Percentiles rank a stretch among this genome's conserved stretches.
Evolutionary conservation across 164 flowering plant species (phyloP).

Genomic region (Sextonia rubra): DNA sequence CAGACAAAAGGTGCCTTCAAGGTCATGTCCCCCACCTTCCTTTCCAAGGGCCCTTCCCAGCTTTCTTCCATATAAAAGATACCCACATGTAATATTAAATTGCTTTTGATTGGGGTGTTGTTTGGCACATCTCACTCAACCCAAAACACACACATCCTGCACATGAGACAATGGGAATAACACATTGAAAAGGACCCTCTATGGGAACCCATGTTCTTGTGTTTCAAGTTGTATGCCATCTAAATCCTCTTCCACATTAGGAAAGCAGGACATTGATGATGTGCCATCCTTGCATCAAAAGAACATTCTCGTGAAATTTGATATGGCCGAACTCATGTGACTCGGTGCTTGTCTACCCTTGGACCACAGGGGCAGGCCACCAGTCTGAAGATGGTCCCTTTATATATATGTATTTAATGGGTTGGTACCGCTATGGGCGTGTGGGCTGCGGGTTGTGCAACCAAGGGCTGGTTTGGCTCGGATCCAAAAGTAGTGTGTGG

Average conservation of each 20-base stretch:
- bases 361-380: too few relatives aligned
- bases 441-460: too few relatives aligned
- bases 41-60: background rate
- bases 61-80: background rate
- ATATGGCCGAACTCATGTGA: too few relatives aligned
- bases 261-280: background rate
- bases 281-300: too few relatives aligned
- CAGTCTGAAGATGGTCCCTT: too few relatives aligned
- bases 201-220: background rate
- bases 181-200: constrained; percentile 6
- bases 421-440: too few relatives aligned
- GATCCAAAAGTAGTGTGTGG: too few relatives aligned
- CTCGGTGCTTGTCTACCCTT: too few relatives aligned
- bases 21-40: background rate
- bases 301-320: too few relatives aligned
- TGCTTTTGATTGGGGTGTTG: background rate
- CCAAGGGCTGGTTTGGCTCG: too few relatives aligned
- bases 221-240: background rate
- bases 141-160: background rate
- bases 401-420: too few relatives aligned
- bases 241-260: background rate
- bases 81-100: background rate
- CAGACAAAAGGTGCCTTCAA: constrained; percentile 9
- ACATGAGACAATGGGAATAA: background rate
- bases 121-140: constrained; percentile 11